Evolutionary conservation across 2,329 filamentous ascomycete species (phyloP).

Genomic region (Bipolaris bicolor): DNA sequence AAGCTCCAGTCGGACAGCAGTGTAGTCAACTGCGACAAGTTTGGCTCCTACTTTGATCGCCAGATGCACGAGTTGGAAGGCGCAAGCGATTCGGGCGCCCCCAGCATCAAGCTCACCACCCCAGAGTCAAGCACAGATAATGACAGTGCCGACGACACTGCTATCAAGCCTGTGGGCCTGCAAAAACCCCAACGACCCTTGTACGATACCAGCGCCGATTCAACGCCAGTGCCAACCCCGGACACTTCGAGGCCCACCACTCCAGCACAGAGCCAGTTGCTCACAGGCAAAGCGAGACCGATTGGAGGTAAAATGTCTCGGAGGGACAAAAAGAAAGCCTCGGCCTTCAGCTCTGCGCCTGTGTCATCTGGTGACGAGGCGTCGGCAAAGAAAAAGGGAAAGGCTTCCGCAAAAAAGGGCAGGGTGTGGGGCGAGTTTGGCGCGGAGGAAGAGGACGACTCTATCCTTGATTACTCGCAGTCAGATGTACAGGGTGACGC

Average conservation of each 20-base stretch:
- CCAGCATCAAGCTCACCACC: slow-evolving; percentile 53
- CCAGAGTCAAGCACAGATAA: slow-evolving; percentile 59
- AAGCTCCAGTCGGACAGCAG: slow-evolving; percentile 83
- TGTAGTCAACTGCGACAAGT: slow-evolving; percentile 74
- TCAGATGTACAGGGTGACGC: slow-evolving; percentile 58
- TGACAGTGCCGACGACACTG: slow-evolving; percentile 57
- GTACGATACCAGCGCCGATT: slow-evolving; percentile 65
- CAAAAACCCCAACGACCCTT: slow-evolving; percentile 50
- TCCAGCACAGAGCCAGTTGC: slow-evolving; percentile 68
- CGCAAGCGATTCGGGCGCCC: slow-evolving; percentile 49
- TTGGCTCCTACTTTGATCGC: slow-evolving; percentile 93
- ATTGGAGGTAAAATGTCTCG: slow-evolving; percentile 75
- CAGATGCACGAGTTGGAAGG: slow-evolving; percentile 83
- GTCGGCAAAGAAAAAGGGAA: slow-evolving; percentile 62
- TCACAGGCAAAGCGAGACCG: slow-evolving; percentile 77
- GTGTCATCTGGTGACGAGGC: slow-evolving; percentile 86
- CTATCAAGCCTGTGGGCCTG: slow-evolving; percentile 60
- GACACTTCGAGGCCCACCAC: slow-evolving; percentile 81
- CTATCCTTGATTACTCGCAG: slow-evolving; percentile 88
- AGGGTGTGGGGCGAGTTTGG: slow-evolving; percentile 94
- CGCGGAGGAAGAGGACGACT: slow-evolving; percentile 79
- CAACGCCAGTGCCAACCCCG: slow-evolving; percentile 72
- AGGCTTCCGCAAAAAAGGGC: slow-evolving; percentile 75
- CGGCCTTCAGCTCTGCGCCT: slow-evolving; percentile 60
- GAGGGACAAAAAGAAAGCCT: slow-evolving; percentile 74